phyloP scores from a whole-genome alignment of 805 yeast species.

The Blastobotrys terrestris region DNA sequence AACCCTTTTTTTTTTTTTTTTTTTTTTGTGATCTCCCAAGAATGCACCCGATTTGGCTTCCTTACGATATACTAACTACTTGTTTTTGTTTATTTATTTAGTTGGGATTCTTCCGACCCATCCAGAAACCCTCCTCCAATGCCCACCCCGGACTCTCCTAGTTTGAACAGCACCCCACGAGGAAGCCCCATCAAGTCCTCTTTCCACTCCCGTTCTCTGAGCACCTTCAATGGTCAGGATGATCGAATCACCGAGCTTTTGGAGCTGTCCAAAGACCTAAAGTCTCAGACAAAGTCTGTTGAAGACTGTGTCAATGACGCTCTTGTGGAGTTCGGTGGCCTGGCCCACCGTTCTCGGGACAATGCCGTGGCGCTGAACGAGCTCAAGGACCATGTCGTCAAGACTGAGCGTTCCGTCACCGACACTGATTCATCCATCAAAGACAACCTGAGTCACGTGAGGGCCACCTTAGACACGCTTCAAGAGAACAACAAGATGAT shows the following conservation, averaged over 20 bases:
- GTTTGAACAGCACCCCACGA: constrained; percentile 9
- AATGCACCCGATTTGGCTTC: not conserved
- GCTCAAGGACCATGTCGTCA: constrained; percentile 18
- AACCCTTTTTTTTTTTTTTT: no score
- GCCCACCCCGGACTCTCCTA: constrained; percentile 36
- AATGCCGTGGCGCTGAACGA: constrained; percentile 31
- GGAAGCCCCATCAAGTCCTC: constrained; percentile 10
- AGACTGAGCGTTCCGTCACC: constrained; percentile 21
- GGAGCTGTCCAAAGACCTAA: constrained; percentile 26
- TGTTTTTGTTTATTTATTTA: constrained; percentile 5
- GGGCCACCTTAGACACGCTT: constrained; percentile 11
- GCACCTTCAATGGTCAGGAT: constrained; percentile 10
- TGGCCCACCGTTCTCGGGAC: constrained; percentile 32
- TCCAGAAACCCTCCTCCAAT: constrained; percentile 37
- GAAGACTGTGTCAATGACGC: constrained; percentile 30
- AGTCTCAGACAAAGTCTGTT: constrained; percentile 27
- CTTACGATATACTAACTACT: not conserved
- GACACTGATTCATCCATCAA: constrained; percentile 11
- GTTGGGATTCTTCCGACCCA: constrained; percentile 40
- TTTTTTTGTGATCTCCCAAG: no score
- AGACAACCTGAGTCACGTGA: constrained; percentile 11
- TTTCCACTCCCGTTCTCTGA: constrained; percentile 17
- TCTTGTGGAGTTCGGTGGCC: constrained; percentile 29
- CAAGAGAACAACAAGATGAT: constrained; percentile 14
- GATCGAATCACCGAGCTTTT: constrained; percentile 21